phyloP scores from a whole-genome alignment of 2,329 filamentous ascomycete species.

The Emmonsia crescens region DNA sequence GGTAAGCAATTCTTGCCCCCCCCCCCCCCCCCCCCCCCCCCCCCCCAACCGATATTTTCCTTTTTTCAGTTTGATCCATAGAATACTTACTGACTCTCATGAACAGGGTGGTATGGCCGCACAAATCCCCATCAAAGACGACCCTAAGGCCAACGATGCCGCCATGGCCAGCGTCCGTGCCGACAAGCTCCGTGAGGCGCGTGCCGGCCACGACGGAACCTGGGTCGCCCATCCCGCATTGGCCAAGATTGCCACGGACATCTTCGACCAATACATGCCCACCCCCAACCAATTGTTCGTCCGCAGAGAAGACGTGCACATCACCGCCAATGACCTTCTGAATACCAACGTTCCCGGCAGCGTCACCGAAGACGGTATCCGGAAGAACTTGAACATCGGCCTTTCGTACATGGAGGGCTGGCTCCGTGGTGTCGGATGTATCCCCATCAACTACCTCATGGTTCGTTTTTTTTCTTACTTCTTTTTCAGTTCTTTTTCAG shows the following conservation, averaged over 20 bases:
- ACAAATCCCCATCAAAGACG: constrained; percentile 96
- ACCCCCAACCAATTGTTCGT: constrained; percentile 93
- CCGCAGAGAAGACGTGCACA: constrained; percentile 76
- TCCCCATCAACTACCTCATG: constrained; percentile 97
- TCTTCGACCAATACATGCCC: constrained; percentile 98
- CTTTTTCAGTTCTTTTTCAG: too few species aligned
- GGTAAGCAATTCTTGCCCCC: constrained; percentile 34
- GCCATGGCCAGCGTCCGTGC: constrained; percentile 89
- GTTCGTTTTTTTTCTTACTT: constrained; percentile 30
- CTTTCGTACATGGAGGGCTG: constrained; percentile 98
- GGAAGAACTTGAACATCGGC: constrained; percentile 95
- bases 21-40: too few species aligned
- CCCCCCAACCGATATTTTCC: too few species aligned
- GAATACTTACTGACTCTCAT: background rate
- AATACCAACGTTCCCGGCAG: constrained; percentile 96
- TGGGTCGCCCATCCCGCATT: constrained; percentile 97
- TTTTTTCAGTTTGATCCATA: background rate
- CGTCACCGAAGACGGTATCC: constrained; percentile 88
- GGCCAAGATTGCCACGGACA: constrained; percentile 72
- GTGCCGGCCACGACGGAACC: constrained; percentile 89
- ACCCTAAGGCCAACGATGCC: constrained; percentile 78
- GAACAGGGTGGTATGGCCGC: constrained; percentile 77
- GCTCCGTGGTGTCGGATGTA: constrained; percentile 87
- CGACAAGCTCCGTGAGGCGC: constrained; percentile 92
- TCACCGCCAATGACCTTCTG: constrained; percentile 79